Conservation (phyloP, 179 eudicot species). For the Camellia oleifera region DNA sequence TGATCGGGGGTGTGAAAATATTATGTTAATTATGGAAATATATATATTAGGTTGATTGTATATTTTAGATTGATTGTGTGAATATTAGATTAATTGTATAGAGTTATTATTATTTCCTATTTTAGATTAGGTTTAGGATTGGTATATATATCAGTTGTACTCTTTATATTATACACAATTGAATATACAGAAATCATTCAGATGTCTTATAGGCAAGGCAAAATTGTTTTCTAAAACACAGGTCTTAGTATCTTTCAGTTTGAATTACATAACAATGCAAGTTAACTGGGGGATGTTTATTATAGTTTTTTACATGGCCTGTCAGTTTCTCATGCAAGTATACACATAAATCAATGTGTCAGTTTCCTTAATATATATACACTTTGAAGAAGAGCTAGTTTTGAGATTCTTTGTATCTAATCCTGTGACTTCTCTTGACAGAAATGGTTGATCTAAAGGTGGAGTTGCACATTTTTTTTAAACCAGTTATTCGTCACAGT, state of each 20-base stretch:
- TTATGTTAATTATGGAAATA: too few relatives aligned
- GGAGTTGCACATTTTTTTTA: background rate
- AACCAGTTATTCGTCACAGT: background rate
- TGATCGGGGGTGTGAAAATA: too few relatives aligned
- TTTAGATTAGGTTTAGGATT: too few relatives aligned
- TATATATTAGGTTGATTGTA: too few relatives aligned
- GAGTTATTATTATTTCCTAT: too few relatives aligned
- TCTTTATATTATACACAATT: too few relatives aligned
- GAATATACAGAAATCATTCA: too few relatives aligned
- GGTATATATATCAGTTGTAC: too few relatives aligned
- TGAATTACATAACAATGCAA: background rate
- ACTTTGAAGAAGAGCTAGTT: background rate
- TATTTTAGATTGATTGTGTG: too few relatives aligned
- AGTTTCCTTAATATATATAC: background rate
- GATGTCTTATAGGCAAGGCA: too few relatives aligned
- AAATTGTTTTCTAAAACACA: background rate
- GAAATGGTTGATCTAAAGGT: background rate
- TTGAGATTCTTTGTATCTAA: background rate
- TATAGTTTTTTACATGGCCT: background rate
- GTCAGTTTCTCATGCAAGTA: conserved; percentile 7
- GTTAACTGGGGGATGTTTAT: background rate
- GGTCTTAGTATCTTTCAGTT: background rate
- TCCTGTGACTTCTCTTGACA: background rate
- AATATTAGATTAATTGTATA: too few relatives aligned
- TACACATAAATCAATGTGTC: background rate